phyloP scores from a whole-genome alignment of 176 grass and related monocot genomes.

The Chrysopogon serrulatus region DNA sequence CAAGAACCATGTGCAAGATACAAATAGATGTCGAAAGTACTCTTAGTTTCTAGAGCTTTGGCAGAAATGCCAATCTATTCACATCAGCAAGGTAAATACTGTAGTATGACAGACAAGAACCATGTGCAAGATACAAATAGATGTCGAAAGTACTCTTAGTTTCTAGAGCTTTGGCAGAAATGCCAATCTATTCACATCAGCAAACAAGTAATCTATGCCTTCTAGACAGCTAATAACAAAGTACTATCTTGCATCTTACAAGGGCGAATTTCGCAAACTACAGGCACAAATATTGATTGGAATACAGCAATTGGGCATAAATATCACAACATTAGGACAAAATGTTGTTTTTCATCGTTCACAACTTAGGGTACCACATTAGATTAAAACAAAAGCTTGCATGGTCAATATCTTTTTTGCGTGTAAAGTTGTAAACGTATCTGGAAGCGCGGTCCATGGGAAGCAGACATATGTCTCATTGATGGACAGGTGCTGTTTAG shows the following conservation, averaged over 20 bases:
- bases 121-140: background rate
- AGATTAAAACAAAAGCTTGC: conserved; percentile 6
- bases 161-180: background rate
- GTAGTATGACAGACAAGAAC: background rate
- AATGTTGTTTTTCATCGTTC: background rate
- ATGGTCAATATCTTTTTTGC: background rate
- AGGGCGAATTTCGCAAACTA: background rate
- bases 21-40: background rate
- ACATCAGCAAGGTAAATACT: background rate
- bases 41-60: background rate
- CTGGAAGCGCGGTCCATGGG: background rate
- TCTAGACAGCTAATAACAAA: background rate
- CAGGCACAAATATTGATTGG: background rate
- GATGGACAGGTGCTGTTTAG: background rate
- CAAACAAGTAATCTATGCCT: background rate
- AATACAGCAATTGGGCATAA: background rate
- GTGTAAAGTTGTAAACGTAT: background rate
- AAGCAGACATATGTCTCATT: background rate
- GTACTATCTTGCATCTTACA: background rate
- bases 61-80: background rate
- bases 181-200: background rate
- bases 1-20: background rate
- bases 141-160: background rate
- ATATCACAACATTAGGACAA: background rate
- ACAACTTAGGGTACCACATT: background rate